A percentile compares a stretch with the other conserved stretches of the same genome.
Conservation (phyloP, 2,329 filamentous ascomycete species). For the Aspergillus terreus region DNA sequence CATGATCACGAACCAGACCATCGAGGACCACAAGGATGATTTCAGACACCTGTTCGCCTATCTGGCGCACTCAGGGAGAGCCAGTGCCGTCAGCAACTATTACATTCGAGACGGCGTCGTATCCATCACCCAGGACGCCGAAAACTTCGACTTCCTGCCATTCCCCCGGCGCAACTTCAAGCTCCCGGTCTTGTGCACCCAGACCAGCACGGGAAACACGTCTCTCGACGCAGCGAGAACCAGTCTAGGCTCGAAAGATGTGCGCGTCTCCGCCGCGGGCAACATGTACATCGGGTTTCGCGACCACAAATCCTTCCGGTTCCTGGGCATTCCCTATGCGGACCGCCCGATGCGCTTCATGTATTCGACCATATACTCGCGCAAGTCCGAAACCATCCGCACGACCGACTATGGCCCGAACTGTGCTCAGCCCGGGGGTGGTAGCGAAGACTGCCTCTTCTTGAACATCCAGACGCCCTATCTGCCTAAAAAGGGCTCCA, state of each 20-base stretch:
- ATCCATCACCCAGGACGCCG: constrained; percentile 23
- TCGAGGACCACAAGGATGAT: constrained; percentile 44
- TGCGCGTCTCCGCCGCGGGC: constrained; percentile 39
- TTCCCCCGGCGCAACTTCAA: constrained; percentile 22
- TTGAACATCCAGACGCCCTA: constrained; percentile 49
- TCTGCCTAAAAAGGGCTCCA: constrained; percentile 39
- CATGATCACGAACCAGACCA: constrained; percentile 40
- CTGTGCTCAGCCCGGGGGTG: constrained; percentile 40
- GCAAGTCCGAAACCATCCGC: constrained; percentile 43
- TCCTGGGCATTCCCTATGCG: constrained; percentile 46
- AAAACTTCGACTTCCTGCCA: constrained; percentile 32
- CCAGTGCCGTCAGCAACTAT: constrained; percentile 36
- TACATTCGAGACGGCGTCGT: constrained; percentile 42
- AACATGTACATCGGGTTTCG: constrained; percentile 50
- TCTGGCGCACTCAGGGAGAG: constrained; percentile 40
- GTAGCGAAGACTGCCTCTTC: constrained; percentile 47
- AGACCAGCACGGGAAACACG: constrained; percentile 35
- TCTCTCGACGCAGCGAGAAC: neutral
- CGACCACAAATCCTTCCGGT: constrained; percentile 51
- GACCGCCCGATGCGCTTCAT: constrained; percentile 38
- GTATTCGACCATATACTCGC: constrained; percentile 46
- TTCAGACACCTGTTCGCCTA: constrained; percentile 47
- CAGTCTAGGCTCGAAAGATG: neutral
- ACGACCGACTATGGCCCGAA: constrained; percentile 48
- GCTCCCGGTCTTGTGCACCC: constrained; percentile 51